Conservation (phyloP, 176 grass and related monocot species). For the Eremochloa ophiuroides region DNA sequence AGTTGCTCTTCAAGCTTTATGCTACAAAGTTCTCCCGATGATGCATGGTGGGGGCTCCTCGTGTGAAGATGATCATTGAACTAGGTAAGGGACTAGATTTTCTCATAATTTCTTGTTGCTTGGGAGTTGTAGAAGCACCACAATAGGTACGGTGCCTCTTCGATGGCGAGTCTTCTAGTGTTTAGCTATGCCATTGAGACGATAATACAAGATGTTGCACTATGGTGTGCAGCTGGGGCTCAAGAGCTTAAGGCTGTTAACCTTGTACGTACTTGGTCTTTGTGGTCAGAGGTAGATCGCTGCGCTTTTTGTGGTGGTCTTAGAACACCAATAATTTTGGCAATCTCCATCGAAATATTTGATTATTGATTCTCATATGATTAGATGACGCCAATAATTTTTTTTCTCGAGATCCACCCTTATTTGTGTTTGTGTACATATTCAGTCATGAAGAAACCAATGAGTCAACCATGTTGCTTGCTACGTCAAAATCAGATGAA, state of each 20-base stretch:
- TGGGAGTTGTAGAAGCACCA: no score
- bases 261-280: not conserved
- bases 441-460: constrained; percentile 22
- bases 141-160: no score
- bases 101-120: not conserved
- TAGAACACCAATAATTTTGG: not conserved
- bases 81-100: not conserved
- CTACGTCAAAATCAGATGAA: constrained; percentile 8
- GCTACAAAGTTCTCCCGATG: no score
- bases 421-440: not conserved
- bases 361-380: no score
- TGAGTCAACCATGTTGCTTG: constrained; percentile 15
- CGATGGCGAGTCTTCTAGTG: no score
- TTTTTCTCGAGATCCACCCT: not conserved
- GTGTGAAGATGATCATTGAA: not conserved
- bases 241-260: not conserved
- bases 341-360: not conserved
- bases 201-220: not conserved
- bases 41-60: no score
- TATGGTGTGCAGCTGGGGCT: not conserved
- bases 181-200: no score
- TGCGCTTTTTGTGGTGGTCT: no score
- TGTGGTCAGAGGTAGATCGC: no score
- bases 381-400: no score
- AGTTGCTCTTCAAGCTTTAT: no score